Evolutionary conservation across 345 rosid genomes (phyloP).

Genomic region (Aurinia saxatilis): DNA sequence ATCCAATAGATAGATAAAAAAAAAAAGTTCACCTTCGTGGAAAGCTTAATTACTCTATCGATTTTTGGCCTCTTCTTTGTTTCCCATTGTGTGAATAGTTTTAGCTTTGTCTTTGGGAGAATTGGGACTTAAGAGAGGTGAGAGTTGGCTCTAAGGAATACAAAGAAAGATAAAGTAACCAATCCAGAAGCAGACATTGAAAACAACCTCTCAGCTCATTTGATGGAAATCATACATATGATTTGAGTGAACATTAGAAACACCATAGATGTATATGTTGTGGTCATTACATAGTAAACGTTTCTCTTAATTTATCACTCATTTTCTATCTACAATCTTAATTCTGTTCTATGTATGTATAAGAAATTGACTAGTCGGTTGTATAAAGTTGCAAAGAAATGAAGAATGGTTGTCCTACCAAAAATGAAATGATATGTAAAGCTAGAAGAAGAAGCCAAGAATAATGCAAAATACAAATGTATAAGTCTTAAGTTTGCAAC

Average conservation of each 20-base stretch:
- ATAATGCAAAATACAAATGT: conserved; percentile 22
- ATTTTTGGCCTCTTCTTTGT: conserved; percentile 4
- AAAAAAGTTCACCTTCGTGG: no score
- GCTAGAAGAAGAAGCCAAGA: conserved; percentile 25
- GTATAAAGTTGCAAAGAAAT: neutral
- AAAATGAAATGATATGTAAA: conserved; percentile 6
- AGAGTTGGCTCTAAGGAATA: neutral
- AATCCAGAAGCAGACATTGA: conserved; percentile 11
- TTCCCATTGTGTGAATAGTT: conserved; percentile 15
- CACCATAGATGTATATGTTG: neutral
- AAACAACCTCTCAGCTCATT: conserved; percentile 19
- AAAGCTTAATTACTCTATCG: no score
- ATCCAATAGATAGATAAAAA: no score
- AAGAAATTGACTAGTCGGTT: conserved; percentile 23
- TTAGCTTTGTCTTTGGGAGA: conserved; percentile 10
- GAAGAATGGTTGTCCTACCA: conserved; percentile 18
- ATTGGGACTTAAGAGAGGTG: neutral
- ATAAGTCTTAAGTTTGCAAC: conserved; percentile 11
- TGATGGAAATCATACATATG: conserved; percentile 2
- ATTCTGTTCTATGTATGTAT: neutral
- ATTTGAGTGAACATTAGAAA: neutral
- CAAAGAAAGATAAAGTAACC: conserved; percentile 2
- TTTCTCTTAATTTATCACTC: conserved; percentile 19
- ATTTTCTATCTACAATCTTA: neutral
- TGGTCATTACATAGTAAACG: conserved; percentile 13